Evolutionary conservation across 306 rosid genomes (phyloP), one percentile per base, ranked within the genome.

Genomic region (Sindora glabra): DNA sequence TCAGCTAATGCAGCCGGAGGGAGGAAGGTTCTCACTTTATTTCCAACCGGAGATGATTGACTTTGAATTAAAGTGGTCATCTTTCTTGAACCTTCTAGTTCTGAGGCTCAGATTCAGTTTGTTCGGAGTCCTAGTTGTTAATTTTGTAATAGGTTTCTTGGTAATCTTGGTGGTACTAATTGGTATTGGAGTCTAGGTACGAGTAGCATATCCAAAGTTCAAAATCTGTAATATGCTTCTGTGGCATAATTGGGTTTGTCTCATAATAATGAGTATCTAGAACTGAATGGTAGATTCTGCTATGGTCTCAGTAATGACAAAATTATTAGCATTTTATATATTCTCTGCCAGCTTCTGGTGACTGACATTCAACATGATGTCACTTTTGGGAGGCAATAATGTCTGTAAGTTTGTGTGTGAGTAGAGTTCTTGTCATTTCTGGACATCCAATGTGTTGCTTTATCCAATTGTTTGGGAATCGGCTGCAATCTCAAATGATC

Each of bases 31-130:
- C 96, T 92, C 53, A 88, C 98, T 61, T 69, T 92, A 37, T 92
- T 88, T 69, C 96, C 98, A 40, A 83, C 90, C 2, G 98, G 92
- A 58, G 90, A 92, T 61, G 96, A 92, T 70, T 92, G 84, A 91
- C 42, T 76, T 50, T 55, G 58, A 74, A 70, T 57, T 65, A 47
- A 67, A 44, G 71, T 69, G 59, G 25, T 61, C 63, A 3, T 36
- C 22, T 33, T 46, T 41, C 57, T 6, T 30, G 25, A 27, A 68
- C 12, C 14, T 42, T 36, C n/a, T 26, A 59, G 64, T 63, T 48
- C 5, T 57, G 67, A 59, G 59, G 62, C 81, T 76, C 46, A 61
- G 54, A 62, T 68, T 69, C 52, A 53, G 55, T 72, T 76, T 71
- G 64, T 59, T 57, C 40, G 56, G 64, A 71, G 78, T 65, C 74